Conservation (phyloP, 2,329 filamentous ascomycete species). For the Pestalotiopsis fici region DNA sequence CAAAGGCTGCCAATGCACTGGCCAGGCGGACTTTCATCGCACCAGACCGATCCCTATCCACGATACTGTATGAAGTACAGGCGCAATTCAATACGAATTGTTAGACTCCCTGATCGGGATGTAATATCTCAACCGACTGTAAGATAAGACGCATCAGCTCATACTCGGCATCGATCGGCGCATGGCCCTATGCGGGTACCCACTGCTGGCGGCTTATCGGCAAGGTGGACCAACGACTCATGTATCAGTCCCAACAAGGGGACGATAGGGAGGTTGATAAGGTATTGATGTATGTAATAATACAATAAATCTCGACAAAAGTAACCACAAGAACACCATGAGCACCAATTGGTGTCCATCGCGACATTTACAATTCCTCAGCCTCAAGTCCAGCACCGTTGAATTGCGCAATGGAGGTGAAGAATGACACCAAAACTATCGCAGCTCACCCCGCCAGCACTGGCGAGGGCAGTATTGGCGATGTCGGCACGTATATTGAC, state of each 20-base stretch:
- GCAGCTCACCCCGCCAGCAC: neutral
- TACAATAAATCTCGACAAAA: neutral
- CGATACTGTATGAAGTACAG: neutral
- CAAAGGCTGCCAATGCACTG: neutral
- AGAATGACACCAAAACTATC: conserved; percentile 4
- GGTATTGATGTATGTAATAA: neutral
- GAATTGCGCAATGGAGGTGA: neutral
- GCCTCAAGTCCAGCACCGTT: neutral
- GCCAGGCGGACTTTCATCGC: neutral
- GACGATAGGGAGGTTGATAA: neutral
- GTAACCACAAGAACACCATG: no score
- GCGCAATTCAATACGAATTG: neutral
- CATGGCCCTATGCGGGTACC: neutral
- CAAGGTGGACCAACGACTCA: neutral
- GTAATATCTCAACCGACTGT: neutral
- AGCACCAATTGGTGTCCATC: no score
- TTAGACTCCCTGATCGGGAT: neutral
- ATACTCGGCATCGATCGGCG: neutral
- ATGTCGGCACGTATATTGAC: conserved; percentile 5
- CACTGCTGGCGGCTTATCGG: neutral
- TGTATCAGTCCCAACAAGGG: neutral
- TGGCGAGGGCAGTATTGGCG: conserved; percentile 1
- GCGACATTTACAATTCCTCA: neutral
- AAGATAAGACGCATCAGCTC: neutral
- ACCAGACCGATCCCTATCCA: neutral